These are phyloP conservation scores for Bocquillonia castaneifolia DNA, from an alignment of 441 rosid species.

Conservation along the genomic window DNA sequence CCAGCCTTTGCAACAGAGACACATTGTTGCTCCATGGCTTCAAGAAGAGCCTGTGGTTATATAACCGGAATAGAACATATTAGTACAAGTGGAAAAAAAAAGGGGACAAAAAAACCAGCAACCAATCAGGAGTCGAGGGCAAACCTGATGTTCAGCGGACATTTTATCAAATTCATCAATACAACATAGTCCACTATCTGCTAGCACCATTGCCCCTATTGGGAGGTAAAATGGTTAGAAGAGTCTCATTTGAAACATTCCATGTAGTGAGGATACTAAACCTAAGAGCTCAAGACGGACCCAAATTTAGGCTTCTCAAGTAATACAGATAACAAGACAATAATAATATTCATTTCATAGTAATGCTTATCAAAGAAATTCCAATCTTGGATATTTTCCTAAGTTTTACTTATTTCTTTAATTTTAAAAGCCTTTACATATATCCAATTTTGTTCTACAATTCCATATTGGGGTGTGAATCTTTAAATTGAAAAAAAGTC, in stretches of 20 bases:
- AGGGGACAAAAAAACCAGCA: constrained; percentile 13
- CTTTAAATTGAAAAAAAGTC: constrained; percentile 2
- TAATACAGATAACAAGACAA: constrained; percentile 1
- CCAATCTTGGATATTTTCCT: constrained; percentile 5
- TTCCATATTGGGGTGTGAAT: background rate
- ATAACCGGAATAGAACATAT: constrained; percentile 24
- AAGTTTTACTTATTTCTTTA: background rate
- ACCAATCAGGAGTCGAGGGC: constrained; percentile 13
- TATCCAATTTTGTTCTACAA: background rate
- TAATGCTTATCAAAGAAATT: constrained; percentile 2
- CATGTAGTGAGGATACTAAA: constrained; percentile 1
- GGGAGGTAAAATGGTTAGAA: constrained; percentile 15
- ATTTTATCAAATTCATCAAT: constrained; percentile 98
- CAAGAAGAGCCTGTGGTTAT: constrained; percentile 76
- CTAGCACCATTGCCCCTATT: constrained; percentile 98
- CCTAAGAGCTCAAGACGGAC: background rate
- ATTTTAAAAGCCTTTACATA: background rate
- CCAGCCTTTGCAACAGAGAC: constrained; percentile 99
- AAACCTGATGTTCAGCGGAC: constrained; percentile 98
- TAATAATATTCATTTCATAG: background rate
- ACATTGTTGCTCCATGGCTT: constrained; percentile 99
- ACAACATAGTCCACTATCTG: constrained; percentile 94
- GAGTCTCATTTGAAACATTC: background rate
- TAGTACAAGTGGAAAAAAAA: constrained; percentile 21
- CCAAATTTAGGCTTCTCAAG: constrained; percentile 2